A percentile compares a stretch with the other conserved stretches of the same genome.
Evolutionary conservation across 2,329 filamentous ascomycete genomes (phyloP).

Genomic region (Thelonectria rubi): DNA sequence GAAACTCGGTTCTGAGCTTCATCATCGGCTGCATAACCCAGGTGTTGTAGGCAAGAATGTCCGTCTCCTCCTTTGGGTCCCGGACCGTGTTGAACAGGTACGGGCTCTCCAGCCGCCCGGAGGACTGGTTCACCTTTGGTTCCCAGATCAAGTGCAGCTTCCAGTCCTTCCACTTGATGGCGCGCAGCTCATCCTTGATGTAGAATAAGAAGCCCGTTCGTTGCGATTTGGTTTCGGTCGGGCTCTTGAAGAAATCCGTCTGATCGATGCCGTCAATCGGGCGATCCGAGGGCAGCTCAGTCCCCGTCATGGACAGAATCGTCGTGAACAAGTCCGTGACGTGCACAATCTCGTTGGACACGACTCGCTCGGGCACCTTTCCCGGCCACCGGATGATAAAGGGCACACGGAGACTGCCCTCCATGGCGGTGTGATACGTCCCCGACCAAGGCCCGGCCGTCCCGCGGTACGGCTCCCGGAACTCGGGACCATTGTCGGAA

Average conservation of each 20-base stretch:
- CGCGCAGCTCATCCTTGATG: slow-evolving; percentile 47
- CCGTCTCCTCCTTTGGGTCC: slow-evolving; percentile 47
- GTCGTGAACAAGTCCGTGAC: slow-evolving; percentile 47
- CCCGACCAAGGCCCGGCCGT: slow-evolving; percentile 48
- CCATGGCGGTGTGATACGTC: slow-evolving; percentile 50
- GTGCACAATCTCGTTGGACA: slow-evolving; percentile 46
- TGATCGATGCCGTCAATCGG: slow-evolving; percentile 47
- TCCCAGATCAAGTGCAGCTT: slow-evolving; percentile 49
- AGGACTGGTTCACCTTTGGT: slow-evolving; percentile 47
- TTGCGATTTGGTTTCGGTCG: slow-evolving; percentile 24
- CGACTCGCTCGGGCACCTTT: slow-evolving; percentile 37
- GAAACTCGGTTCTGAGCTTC: slow-evolving; percentile 39
- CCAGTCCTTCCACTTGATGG: slow-evolving; percentile 49
- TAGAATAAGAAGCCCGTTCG: slow-evolving; percentile 46
- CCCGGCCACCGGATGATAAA: slow-evolving; percentile 49
- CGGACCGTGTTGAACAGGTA: slow-evolving; percentile 46
- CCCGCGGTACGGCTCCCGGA: slow-evolving; percentile 44
- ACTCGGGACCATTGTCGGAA: slow-evolving; percentile 49
- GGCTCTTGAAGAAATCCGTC: slow-evolving; percentile 39
- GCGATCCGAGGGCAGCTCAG: slow-evolving; percentile 36
- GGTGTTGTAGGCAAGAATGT: slow-evolving; percentile 44
- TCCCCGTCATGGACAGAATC: slow-evolving; percentile 40
- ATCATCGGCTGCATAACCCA: slow-evolving; percentile 47
- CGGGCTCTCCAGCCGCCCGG: slow-evolving; percentile 44
- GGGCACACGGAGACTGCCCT: slow-evolving; percentile 47